Percentiles rank a stretch among this genome's conserved stretches.
phyloP scores from a whole-genome alignment of 805 yeast genomes.

The Ogataea polymorpha region DNA sequence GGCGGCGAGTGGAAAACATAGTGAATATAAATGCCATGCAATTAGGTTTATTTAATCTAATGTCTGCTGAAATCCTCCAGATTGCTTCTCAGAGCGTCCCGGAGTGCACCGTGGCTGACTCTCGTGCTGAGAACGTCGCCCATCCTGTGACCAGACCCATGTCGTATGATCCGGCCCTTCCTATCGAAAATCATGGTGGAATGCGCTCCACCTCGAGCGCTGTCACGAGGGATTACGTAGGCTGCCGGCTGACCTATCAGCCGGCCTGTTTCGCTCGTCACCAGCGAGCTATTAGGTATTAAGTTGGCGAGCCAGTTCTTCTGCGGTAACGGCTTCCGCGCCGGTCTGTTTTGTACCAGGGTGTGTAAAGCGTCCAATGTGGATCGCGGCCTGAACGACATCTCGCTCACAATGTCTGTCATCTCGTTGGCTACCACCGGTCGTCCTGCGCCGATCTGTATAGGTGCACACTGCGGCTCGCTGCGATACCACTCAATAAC shows the following conservation, averaged over 20 bases:
- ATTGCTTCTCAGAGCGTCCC: conserved; percentile 41
- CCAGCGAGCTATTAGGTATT: conserved; percentile 31
- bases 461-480: background rate
- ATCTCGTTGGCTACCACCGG: conserved; percentile 7
- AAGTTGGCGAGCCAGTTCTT: conserved; percentile 28
- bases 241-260: conserved; percentile 27
- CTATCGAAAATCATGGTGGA: conserved; percentile 42
- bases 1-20: conserved; percentile 7
- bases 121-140: conserved; percentile 35
- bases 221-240: conserved; percentile 4
- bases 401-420: conserved; percentile 3
- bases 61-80: conserved; percentile 8
- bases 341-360: background rate
- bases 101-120: conserved; percentile 45
- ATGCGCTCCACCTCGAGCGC: conserved; percentile 34
- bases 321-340: background rate
- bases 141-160: conserved; percentile 41
- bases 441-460: conserved; percentile 3
- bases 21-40: background rate
- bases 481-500: conserved; percentile 3
- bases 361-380: background rate
- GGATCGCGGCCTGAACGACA: conserved; percentile 3
- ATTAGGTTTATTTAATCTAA: background rate
- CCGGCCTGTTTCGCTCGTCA: conserved; percentile 32
- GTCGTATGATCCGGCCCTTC: conserved; percentile 40